A percentile compares a stretch with the other conserved stretches of the same genome.
Evolutionary conservation across 306 rosid species (phyloP).

Genomic region (Cercis canadensis): DNA sequence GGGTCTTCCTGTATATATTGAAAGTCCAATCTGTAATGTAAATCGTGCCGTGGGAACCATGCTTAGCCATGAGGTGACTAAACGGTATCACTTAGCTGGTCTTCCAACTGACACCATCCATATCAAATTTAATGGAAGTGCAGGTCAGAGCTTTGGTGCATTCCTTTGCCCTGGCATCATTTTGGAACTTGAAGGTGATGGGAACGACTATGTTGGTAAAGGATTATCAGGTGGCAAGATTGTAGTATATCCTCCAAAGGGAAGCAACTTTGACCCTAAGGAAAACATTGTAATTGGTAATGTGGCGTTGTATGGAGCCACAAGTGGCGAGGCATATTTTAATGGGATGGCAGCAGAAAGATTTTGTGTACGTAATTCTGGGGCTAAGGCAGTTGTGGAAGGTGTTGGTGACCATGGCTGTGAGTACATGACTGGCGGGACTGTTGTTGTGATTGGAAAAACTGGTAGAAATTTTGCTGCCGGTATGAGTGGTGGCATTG

Average conservation of each 20-base stretch:
- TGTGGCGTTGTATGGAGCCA: constrained; percentile 96
- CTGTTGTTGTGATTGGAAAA: constrained; percentile 89
- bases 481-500: constrained; percentile 99
- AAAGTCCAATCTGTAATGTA: constrained; percentile 66
- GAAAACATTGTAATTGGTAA: constrained; percentile 94
- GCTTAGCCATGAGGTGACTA: constrained; percentile 99
- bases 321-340: constrained; percentile 93
- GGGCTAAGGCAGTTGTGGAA: constrained; percentile 95
- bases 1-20: constrained; percentile 91
- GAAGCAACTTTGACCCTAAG: constrained; percentile 87
- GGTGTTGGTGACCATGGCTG: constrained; percentile 99
- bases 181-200: constrained; percentile 97
- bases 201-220: constrained; percentile 96
- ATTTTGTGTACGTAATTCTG: constrained; percentile 97
- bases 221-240: constrained; percentile 97
- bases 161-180: constrained; percentile 95
- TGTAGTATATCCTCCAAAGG: constrained; percentile 87
- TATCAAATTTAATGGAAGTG: constrained; percentile 84
- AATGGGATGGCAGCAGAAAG: constrained; percentile 99
- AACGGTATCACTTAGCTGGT: constrained; percentile 76
- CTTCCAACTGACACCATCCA: constrained; percentile 94
- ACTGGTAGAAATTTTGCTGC: constrained; percentile 99
- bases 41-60: constrained; percentile 99
- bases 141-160: constrained; percentile 99
- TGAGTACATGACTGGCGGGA: constrained; percentile 99